Base-by-base conservation (phyloP, 2,329 filamentous ascomycete species). In the Lecanicillium sp. region DNA sequence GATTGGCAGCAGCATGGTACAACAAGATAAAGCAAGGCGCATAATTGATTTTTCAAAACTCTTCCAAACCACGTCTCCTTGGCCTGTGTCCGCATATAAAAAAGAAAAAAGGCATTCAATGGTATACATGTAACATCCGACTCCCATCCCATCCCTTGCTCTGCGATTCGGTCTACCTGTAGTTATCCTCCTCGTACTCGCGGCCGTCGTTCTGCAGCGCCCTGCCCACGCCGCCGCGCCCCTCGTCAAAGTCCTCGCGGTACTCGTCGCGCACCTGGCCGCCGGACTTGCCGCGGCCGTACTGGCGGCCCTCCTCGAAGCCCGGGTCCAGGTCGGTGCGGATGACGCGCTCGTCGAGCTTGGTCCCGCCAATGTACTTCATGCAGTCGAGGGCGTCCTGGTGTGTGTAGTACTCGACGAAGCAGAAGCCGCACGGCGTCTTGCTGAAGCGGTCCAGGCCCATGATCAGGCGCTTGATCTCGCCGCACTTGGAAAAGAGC, bases 341-440 rank as follows among this genome's bases (percentile, higher is more conserved):
- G 62, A 98, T 96, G 62, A 98, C 85, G 58, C 93, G 84, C 75
- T 98, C 93, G 67, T 98, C 93, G 38, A 98, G 79, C 73, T 98
- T 98, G 29, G 93, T 98, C 50, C 93, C 93, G 48, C 93, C 93
- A 60, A 98, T 85, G 66, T 97, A 98, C 71, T 97, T 98, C 83
- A 98, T 84, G 69, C 91, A 97, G 66, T 98, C 93, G 42, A 98
- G 78, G 8, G 93, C 93, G 67, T 98, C 93, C 63, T 95, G 86
- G 67, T 97, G 93, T 24, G 85, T 96, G 73, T 96, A 97, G 72
- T 98, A 98, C 70, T 98, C 93, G 61, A 98, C 93, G 63, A 98
- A 98, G 75, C 93, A 98, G 76, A 98, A 98, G 33, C 93, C 93
- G 68, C 93, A 98, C 1, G 93, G 93, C 1, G 93, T 98, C 74